Evolutionary conservation across 2,329 filamentous ascomycete genomes (phyloP).

Genomic region (Fusarium sp.): DNA sequence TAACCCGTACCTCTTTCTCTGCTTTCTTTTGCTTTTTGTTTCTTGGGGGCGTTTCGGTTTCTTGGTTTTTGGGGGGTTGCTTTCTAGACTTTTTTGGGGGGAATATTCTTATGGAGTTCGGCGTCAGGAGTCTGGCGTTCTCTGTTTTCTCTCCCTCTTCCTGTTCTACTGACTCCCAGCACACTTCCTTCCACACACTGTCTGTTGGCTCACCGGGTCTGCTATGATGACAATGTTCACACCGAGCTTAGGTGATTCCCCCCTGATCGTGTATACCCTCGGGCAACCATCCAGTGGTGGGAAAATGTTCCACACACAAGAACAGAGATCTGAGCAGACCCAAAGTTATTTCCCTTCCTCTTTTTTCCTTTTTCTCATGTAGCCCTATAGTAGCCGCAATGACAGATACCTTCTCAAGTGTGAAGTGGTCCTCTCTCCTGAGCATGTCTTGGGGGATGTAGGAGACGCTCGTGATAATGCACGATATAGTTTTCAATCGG

Average conservation of each 20-base stretch:
- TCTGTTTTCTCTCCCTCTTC: background rate
- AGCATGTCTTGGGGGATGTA: background rate
- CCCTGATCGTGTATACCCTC: conserved; percentile 15
- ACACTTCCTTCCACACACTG: background rate
- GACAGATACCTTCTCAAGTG: conserved; percentile 47
- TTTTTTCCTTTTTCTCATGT: background rate
- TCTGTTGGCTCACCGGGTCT: background rate
- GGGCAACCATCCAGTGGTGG: conserved; percentile 20
- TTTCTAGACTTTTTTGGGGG: background rate
- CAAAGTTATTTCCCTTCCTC: background rate
- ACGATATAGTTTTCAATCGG: conserved; percentile 65
- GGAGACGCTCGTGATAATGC: conserved; percentile 48
- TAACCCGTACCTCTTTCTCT: background rate
- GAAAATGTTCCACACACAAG: conserved; percentile 49
- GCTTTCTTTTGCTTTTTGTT: background rate
- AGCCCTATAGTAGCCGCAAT: conserved; percentile 50
- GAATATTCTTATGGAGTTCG: background rate
- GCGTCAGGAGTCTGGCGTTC: background rate
- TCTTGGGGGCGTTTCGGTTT: background rate
- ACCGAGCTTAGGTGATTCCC: conserved; percentile 37
- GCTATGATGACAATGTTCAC: conserved; percentile 47
- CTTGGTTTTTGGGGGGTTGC: background rate
- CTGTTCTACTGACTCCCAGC: background rate
- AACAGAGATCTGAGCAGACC: conserved; percentile 64
- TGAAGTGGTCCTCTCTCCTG: conserved; percentile 31